Evolutionary conservation across 352 stramenopile genomes (phyloP).

Genomic region (Phytophthora rubi): DNA sequence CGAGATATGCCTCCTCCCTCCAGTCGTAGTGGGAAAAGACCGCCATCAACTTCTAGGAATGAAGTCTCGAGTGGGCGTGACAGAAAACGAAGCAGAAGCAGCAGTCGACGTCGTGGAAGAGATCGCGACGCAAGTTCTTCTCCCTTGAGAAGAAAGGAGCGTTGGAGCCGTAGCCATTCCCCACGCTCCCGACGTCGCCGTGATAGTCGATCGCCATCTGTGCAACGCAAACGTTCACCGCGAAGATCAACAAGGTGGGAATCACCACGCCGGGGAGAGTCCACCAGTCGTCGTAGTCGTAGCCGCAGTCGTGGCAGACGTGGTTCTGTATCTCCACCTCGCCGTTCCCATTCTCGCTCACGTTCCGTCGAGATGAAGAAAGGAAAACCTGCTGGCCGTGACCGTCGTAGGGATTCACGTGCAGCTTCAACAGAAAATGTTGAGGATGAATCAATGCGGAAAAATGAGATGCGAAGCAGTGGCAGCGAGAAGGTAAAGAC

Average conservation of each 20-base stretch:
- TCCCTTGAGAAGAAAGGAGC: slow-evolving; percentile 15
- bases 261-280: slow-evolving; percentile 16
- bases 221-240: slow-evolving; percentile 17
- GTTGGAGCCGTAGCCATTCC: slow-evolving; percentile 29
- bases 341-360: slow-evolving; percentile 37
- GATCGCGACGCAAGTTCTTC: slow-evolving; percentile 11
- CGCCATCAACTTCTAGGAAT: slow-evolving; percentile 9
- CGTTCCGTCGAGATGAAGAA: slow-evolving; percentile 20
- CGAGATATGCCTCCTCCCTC: slow-evolving; percentile 29
- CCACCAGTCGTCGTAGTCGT: slow-evolving; percentile 14
- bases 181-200: slow-evolving; percentile 19
- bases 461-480: not conserved
- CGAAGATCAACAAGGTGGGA: slow-evolving; percentile 33
- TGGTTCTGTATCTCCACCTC: slow-evolving; percentile 13
- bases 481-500: slow-evolving; percentile 10
- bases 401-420: not conserved
- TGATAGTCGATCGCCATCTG: slow-evolving; percentile 26
- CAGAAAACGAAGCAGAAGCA: slow-evolving; percentile 22
- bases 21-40: slow-evolving; percentile 14
- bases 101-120: slow-evolving; percentile 4
- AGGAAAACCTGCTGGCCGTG: slow-evolving; percentile 1
- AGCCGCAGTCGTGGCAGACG: slow-evolving; percentile 10
- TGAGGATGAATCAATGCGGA: not conserved
- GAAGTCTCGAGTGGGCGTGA: slow-evolving; percentile 6
- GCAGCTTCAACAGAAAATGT: not conserved